Conservation (phyloP, 176 grass and related monocot genomes). For the Chloris gayana region DNA sequence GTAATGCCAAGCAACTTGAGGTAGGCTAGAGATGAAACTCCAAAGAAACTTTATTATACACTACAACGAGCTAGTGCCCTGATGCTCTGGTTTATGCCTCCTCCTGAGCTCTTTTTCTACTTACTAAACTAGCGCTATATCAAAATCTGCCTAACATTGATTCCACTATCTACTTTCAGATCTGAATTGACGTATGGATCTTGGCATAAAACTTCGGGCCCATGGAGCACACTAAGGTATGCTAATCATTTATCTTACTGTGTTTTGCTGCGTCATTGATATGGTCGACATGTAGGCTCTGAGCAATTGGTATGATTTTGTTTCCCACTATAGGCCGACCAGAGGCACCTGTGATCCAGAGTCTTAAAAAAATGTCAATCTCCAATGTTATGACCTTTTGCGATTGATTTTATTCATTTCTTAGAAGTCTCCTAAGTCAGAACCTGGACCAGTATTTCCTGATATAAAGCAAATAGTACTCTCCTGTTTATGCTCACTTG, state of each 20-base stretch:
- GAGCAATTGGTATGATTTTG: constrained; percentile 45
- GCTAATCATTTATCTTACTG: constrained; percentile 42
- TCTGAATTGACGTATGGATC: constrained; percentile 43
- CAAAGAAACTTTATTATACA: constrained; percentile 6
- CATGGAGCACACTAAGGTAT: constrained; percentile 34
- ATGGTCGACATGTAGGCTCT: constrained; percentile 35
- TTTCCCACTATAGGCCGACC: constrained; percentile 43
- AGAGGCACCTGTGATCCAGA: constrained; percentile 34
- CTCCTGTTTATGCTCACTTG: constrained; percentile 13
- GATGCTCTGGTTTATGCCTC: constrained; percentile 29
- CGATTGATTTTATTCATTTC: constrained; percentile 6
- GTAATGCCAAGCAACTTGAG: no score
- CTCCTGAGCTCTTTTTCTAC: not conserved
- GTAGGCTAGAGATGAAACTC: no score
- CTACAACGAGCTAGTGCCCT: not conserved
- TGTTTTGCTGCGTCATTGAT: constrained; percentile 39
- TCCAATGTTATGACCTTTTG: constrained; percentile 4
- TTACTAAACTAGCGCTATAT: constrained; percentile 17
- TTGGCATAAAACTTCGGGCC: constrained; percentile 28
- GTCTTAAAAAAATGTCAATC: constrained; percentile 8
- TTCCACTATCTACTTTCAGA: constrained; percentile 32
- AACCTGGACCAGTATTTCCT: constrained; percentile 4
- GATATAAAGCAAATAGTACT: not conserved
- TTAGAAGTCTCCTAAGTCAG: constrained; percentile 10
- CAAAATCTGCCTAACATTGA: constrained; percentile 30